These are phyloP conservation scores for Saprolegnia diclina DNA, from an alignment of 352 stramenopile genomes.

Conservation along the genomic window DNA sequence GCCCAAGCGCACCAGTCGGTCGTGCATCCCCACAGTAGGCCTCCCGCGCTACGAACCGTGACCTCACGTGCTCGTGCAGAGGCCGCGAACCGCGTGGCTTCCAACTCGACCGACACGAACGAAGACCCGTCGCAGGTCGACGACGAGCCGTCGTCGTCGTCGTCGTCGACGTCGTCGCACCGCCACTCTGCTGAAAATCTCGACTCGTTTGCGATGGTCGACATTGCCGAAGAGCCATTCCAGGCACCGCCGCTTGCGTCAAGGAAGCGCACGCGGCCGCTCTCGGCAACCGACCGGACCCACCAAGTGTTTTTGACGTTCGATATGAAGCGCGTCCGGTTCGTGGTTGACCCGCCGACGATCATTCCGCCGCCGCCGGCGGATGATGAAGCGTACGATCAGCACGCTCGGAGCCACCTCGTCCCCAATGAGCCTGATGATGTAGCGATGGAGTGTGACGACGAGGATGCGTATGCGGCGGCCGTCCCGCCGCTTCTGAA, in stretches of 20 bases:
- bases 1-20: slow-evolving; percentile 28
- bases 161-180: neutral
- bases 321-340: slow-evolving; percentile 21
- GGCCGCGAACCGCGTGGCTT: slow-evolving; percentile 21
- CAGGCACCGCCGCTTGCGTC: neutral
- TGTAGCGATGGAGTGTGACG: slow-evolving; percentile 12
- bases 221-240: neutral
- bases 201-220: slow-evolving; percentile 17
- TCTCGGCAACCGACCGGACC: neutral
- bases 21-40: neutral
- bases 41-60: neutral
- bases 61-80: slow-evolving; percentile 9
- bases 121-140: slow-evolving; percentile 12
- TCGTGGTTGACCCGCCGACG: neutral
- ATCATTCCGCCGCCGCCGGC: neutral
- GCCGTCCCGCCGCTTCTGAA: neutral
- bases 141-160: neutral
- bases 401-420: neutral
- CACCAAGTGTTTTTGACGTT: slow-evolving; percentile 21
- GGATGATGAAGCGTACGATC: neutral
- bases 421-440: slow-evolving; percentile 11
- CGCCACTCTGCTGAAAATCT: slow-evolving; percentile 1
- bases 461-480: neutral
- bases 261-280: slow-evolving; percentile 12
- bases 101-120: slow-evolving; percentile 26